Conservation (phyloP, 371 early-diverging fungal species). For the Circinella minor region DNA sequence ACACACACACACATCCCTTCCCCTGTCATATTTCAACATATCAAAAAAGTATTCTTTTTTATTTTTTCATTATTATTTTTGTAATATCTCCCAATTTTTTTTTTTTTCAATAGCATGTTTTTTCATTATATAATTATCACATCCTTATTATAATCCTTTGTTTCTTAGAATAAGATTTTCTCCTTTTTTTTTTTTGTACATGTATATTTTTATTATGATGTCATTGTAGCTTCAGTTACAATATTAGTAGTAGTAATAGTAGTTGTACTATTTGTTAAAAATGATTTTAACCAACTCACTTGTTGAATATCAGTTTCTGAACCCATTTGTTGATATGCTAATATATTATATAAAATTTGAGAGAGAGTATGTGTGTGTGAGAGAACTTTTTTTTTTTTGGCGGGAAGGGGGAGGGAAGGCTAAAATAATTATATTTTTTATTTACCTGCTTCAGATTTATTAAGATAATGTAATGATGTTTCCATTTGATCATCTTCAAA, state of each 20-base stretch:
- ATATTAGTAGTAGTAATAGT: background rate
- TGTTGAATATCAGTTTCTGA: background rate
- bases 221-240: too few relatives aligned
- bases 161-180: background rate
- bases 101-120: background rate
- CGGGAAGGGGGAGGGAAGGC: too few relatives aligned
- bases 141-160: too few relatives aligned
- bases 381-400: background rate
- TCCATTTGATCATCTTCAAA: background rate
- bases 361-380: background rate
- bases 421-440: too few relatives aligned
- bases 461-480: constrained; percentile 10
- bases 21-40: too few relatives aligned
- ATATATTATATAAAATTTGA: background rate
- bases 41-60: background rate
- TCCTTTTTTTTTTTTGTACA: background rate
- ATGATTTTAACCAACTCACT: constrained; percentile 3
- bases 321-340: background rate
- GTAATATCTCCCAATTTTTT: background rate
- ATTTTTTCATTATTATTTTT: background rate
- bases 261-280: background rate
- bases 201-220: constrained; percentile 2
- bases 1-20: too few relatives aligned
- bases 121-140: background rate
- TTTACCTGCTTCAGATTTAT: constrained; percentile 13